Evolutionary conservation across 2,329 filamentous ascomycete genomes (phyloP).

Genomic region (Akanthomyces lecanii): DNA sequence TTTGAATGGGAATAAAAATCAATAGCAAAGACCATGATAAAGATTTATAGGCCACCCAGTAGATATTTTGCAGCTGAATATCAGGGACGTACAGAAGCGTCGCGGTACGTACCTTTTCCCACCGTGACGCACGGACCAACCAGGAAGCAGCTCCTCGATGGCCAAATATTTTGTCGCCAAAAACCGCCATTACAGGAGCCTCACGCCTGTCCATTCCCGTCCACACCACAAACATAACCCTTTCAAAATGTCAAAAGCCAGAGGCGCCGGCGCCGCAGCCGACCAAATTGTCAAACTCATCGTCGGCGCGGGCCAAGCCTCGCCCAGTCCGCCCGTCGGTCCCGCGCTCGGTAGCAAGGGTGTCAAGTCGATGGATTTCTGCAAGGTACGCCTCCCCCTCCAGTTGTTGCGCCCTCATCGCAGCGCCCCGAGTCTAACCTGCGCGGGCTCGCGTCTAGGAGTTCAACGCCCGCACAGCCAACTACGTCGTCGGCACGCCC

Average conservation of each 20-base stretch:
- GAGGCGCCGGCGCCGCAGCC: conserved; percentile 35
- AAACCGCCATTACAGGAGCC: background rate
- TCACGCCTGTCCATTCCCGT: background rate
- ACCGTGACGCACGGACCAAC: background rate
- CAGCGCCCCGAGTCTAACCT: background rate
- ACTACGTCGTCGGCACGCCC: conserved; percentile 77
- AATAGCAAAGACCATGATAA: too few species aligned
- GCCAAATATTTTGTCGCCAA: conserved; percentile 8
- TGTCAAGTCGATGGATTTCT: conserved; percentile 99
- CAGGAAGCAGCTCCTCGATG: background rate
- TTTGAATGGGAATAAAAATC: too few species aligned
- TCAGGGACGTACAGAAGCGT: too few species aligned
- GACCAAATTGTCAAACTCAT: conserved; percentile 94
- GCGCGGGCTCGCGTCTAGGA: conserved; percentile 54
- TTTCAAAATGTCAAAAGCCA: conserved; percentile 49
- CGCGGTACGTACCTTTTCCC: background rate
- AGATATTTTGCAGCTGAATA: too few species aligned
- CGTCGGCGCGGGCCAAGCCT: conserved; percentile 91
- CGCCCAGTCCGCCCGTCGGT: conserved; percentile 91
- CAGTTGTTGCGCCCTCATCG: background rate
- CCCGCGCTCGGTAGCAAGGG: conserved; percentile 95
- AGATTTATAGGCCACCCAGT: too few species aligned
- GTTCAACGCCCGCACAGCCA: conserved; percentile 90
- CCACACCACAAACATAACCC: conserved; percentile 17
- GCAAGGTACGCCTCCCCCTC: conserved; percentile 63